Evolutionary conservation across 1,284 basidiomycete genomes (phyloP).

Genomic region (Cryptococcus hybrid): DNA sequence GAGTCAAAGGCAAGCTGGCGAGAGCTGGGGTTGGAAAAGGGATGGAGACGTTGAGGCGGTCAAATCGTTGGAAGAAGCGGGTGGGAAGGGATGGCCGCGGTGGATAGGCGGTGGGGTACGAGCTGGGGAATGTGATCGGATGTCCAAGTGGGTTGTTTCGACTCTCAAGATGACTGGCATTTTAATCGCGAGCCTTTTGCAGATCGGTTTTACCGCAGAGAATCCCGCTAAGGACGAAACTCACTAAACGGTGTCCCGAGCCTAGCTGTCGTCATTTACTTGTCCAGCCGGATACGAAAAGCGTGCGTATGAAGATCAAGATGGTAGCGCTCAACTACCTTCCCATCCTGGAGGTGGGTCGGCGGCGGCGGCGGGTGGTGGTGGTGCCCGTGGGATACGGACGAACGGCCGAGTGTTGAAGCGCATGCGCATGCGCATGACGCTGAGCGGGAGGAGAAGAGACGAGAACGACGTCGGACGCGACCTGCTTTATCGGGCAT

Average conservation of each 20-base stretch:
- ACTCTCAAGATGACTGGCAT: background rate
- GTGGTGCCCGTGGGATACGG: background rate
- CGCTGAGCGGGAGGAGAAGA: slow-evolving; percentile 16
- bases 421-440: background rate
- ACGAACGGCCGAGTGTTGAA: slow-evolving; percentile 3
- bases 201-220: slow-evolving; percentile 63
- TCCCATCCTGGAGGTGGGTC: slow-evolving; percentile 73
- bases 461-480: slow-evolving; percentile 22
- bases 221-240: slow-evolving; percentile 87
- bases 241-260: slow-evolving; percentile 86
- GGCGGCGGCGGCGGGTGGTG: slow-evolving; percentile 17
- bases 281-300: slow-evolving; percentile 97
- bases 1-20: slow-evolving; percentile 36
- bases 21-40: slow-evolving; percentile 18
- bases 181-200: background rate
- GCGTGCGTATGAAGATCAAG: slow-evolving; percentile 94
- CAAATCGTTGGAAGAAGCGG: slow-evolving; percentile 60
- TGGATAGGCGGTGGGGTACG: slow-evolving; percentile 77
- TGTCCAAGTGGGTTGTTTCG: slow-evolving; percentile 59
- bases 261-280: slow-evolving; percentile 85
- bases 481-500: slow-evolving; percentile 3
- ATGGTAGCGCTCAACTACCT: slow-evolving; percentile 92
- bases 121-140: slow-evolving; percentile 73
- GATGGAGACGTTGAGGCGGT: slow-evolving; percentile 47
- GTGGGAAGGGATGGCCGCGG: slow-evolving; percentile 61